Conservation (phyloP, 148 eudicot genomes). For the Cornus controversa region DNA sequence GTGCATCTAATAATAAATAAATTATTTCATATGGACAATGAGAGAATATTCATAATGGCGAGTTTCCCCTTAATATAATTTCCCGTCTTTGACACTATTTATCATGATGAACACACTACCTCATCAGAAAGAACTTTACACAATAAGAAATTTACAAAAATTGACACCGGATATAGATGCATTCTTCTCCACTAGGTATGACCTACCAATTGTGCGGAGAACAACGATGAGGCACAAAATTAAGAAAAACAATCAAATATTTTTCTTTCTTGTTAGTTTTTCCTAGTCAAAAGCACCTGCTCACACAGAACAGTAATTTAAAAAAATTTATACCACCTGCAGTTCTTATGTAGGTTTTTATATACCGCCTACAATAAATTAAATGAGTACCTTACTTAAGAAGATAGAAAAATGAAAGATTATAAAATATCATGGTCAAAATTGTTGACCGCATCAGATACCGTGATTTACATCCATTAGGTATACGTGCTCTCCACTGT, state of each 20-base stretch:
- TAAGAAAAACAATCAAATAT: not conserved
- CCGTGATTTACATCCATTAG: conserved; percentile 84
- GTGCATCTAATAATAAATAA: too few relatives aligned
- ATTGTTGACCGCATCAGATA: conserved; percentile 14
- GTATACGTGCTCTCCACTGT: conserved; percentile 96
- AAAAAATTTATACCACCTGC: not conserved
- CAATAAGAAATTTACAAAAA: not conserved
- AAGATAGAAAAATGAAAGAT: not conserved
- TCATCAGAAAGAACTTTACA: not conserved
- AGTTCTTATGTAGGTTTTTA: not conserved
- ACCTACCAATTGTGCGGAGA: not conserved
- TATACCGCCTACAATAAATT: not conserved
- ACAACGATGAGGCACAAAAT: not conserved
- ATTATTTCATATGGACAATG: not conserved
- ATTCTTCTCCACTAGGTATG: not conserved
- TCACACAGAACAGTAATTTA: not conserved
- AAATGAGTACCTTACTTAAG: not conserved
- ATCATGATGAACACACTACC: not conserved
- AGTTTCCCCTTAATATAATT: not conserved
- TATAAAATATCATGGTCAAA: not conserved
- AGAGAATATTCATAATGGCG: not conserved
- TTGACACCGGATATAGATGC: not conserved
- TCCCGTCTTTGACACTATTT: not conserved
- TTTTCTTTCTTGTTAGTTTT: not conserved
- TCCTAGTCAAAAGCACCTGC: not conserved